Base-by-base conservation (phyloP, 163 green algal genomes). In the Chloromonas sp. region DNA sequence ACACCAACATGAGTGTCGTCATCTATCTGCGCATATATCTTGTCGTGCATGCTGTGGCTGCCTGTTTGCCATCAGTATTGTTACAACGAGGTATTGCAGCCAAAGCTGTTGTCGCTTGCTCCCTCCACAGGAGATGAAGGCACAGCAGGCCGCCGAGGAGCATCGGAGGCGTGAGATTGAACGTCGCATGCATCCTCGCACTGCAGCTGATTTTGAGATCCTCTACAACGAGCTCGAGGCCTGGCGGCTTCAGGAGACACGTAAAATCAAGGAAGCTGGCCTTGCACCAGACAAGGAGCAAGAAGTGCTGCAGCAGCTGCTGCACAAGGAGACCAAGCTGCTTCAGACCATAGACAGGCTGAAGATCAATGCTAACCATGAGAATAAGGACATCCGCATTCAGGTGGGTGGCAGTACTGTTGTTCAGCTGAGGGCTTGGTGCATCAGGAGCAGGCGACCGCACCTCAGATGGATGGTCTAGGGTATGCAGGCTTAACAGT, bases 301-400 rank as follows among this genome's bases (percentile, higher is more conserved):
- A 85, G 82, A 84, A 60, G 92, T 93, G 71, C 87, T 97, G 83
- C 85, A 92, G 85, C 88, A 94, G 84, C 91, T 97, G 85, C 91
- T 97, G 84, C 89, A 93, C 82, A 96, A 96, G 89, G 95, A 98
- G 89, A 96, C 94, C 15, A 96, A 96, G 88, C 91, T 98, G 89
- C 91, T 98, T 86, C 92, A 96, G 88, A 97, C 94, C 13, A 95
- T 97, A 83, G 94, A 96, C 87, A 89, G 91, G 70, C 85, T 96
- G 71, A 93, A 92, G 83, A 89, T 93, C 36, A 90, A 89, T 2
- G 93, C 94, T 1, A 88, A 91, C 57, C 78, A 89, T 1, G 90
- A 93, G 77, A 94, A 92, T 87, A 91, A 90, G 84, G 92, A 93
- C 11, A 8, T 87, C 77, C 88, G 90, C 84, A 90, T 95, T 60